These are phyloP conservation scores for Ilyonectria sp. DNA, from an alignment of 2,329 filamentous ascomycete genomes.

Conservation along the genomic window DNA sequence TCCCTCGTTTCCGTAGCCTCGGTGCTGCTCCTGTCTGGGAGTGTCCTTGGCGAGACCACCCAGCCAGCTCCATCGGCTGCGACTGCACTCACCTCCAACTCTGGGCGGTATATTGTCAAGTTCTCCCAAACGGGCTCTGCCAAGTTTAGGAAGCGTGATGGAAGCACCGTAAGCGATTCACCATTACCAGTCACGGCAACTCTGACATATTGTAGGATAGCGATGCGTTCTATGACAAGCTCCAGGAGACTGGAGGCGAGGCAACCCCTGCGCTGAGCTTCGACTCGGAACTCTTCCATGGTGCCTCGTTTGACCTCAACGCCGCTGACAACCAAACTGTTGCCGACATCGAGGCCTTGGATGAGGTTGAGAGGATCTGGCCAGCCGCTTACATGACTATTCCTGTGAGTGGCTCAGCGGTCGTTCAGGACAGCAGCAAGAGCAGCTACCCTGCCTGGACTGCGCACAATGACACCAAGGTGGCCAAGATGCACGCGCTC, in stretches of 20 bases:
- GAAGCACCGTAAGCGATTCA: background rate
- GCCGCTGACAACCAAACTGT: slow-evolving; percentile 20
- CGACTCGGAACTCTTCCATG: slow-evolving; percentile 24
- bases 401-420: background rate
- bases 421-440: background rate
- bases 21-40: background rate
- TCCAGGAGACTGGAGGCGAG: slow-evolving; percentile 12
- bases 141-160: background rate
- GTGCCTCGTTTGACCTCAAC: slow-evolving; percentile 21
- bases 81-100: background rate
- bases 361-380: slow-evolving; percentile 26
- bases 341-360: slow-evolving; percentile 19
- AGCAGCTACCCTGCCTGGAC: slow-evolving; percentile 11
- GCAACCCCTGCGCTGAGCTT: slow-evolving; percentile 15
- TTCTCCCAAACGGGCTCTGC: background rate
- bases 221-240: slow-evolving; percentile 13
- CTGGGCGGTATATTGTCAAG: background rate
- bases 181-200: background rate
- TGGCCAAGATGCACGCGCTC: slow-evolving; percentile 18
- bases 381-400: slow-evolving; percentile 7
- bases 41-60: background rate
- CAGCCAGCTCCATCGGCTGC: background rate
- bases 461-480: slow-evolving; percentile 24
- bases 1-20: background rate
- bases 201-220: background rate